A percentile compares a stretch with the other conserved stretches of the same genome.
Conservation (phyloP, 805 yeast genomes). For the Yamadazyma philogaea region DNA sequence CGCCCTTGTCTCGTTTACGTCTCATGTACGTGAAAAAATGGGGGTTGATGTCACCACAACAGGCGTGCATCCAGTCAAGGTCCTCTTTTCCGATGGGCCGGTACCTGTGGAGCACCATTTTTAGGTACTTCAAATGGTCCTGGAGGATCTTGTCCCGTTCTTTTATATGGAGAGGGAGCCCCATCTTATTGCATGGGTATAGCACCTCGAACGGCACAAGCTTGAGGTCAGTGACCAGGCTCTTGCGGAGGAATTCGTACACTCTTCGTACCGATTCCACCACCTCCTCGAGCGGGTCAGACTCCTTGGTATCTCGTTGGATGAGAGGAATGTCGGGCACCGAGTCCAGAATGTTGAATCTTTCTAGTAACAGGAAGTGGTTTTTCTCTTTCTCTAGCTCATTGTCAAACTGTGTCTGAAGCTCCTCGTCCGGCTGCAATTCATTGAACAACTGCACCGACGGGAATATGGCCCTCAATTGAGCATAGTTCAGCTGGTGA, state of each 20-base stretch:
- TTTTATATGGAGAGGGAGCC: conserved; percentile 28
- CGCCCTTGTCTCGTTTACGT: conserved; percentile 17
- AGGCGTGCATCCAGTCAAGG: background rate
- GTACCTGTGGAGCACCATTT: conserved; percentile 16
- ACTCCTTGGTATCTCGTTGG: background rate
- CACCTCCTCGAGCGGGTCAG: background rate
- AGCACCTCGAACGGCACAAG: conserved; percentile 29
- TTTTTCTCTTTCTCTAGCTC: background rate
- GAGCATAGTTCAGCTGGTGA: conserved; percentile 17
- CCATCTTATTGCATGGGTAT: conserved; percentile 29
- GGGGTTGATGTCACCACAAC: conserved; percentile 18
- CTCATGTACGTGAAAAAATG: conserved; percentile 27
- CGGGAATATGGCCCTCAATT: conserved; percentile 31
- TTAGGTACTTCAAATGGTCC: conserved; percentile 22
- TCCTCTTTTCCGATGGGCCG: conserved; percentile 23
- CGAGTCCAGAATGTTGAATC: conserved; percentile 7
- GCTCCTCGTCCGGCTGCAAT: conserved; percentile 9
- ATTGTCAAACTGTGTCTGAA: conserved; percentile 16
- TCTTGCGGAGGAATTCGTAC: conserved; percentile 23
- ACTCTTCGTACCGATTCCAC: conserved; percentile 15
- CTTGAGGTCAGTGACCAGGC: conserved; percentile 22
- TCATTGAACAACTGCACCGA: conserved; percentile 25
- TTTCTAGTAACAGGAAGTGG: conserved; percentile 14
- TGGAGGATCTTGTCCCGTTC: conserved; percentile 26
- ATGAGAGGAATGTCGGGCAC: conserved; percentile 4